These are phyloP conservation scores for Protomyces inouyei DNA, from an alignment of 1,139 yeast species.

Conservation along the genomic window DNA sequence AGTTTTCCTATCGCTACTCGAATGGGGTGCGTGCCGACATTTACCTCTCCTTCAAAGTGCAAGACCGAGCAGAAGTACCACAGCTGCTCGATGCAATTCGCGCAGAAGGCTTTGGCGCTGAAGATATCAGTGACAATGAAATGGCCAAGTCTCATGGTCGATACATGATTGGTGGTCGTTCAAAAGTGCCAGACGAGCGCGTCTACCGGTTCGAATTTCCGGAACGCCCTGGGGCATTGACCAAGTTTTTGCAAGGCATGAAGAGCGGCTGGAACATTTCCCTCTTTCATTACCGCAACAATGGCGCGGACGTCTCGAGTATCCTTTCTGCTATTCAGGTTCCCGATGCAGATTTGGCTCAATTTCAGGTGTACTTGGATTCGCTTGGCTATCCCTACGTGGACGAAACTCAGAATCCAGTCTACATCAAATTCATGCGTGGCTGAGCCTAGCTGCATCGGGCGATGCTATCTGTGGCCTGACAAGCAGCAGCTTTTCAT, in stretches of 20 bases:
- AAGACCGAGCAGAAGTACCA: slow-evolving; percentile 57
- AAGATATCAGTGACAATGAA: slow-evolving; percentile 83
- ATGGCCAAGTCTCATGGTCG: slow-evolving; percentile 95
- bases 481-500: background rate
- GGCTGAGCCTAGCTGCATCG: background rate
- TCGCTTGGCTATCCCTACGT: slow-evolving; percentile 68
- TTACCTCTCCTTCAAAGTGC: slow-evolving; percentile 80
- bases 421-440: slow-evolving; percentile 44
- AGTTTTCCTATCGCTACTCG: slow-evolving; percentile 77
- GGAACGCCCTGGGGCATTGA: slow-evolving; percentile 91
- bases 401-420: slow-evolving; percentile 81
- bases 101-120: slow-evolving; percentile 42
- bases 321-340: slow-evolving; percentile 84
- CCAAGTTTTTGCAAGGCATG: slow-evolving; percentile 66
- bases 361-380: slow-evolving; percentile 62
- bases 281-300: slow-evolving; percentile 91
- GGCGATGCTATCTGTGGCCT: background rate
- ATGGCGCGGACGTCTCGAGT: slow-evolving; percentile 91
- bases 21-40: slow-evolving; percentile 60
- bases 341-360: slow-evolving; percentile 62
- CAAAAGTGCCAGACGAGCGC: slow-evolving; percentile 63
- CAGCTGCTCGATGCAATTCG: slow-evolving; percentile 21
- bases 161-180: slow-evolving; percentile 88
- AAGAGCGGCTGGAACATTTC: slow-evolving; percentile 85
- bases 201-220: slow-evolving; percentile 88